These are phyloP conservation scores for Cryptococcus deneoformans DNA, from an alignment of 1,284 basidiomycete genomes.

Conservation along the genomic window DNA sequence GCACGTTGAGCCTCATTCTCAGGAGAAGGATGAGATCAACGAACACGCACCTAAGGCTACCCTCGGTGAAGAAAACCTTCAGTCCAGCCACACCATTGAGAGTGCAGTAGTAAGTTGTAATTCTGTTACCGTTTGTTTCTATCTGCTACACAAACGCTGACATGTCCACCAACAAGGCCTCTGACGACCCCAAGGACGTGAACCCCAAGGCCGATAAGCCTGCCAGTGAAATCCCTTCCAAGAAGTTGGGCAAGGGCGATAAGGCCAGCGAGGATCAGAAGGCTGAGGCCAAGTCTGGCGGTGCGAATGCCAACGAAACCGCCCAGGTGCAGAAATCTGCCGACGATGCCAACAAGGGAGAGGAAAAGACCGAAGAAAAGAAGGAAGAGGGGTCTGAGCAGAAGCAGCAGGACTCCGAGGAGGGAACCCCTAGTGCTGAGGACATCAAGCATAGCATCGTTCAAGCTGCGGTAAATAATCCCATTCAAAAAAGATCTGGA, in stretches of 20 bases:
- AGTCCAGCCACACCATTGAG: neutral
- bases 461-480: conserved; percentile 23
- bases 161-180: conserved; percentile 2
- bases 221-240: conserved; percentile 5
- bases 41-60: conserved; percentile 13
- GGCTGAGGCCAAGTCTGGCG: conserved; percentile 6
- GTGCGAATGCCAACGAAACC: conserved; percentile 10
- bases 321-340: conserved; percentile 1
- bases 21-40: conserved; percentile 9
- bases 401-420: conserved; percentile 3
- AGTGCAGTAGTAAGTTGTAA: conserved; percentile 4
- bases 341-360: neutral
- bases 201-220: conserved; percentile 3
- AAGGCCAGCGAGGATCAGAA: conserved; percentile 1
- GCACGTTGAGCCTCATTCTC: conserved; percentile 6
- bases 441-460: conserved; percentile 21
- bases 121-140: too few species aligned
- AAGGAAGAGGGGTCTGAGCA: conserved; percentile 5
- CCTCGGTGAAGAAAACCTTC: conserved; percentile 2
- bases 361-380: conserved; percentile 1
- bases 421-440: conserved; percentile 11
- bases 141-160: neutral
- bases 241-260: conserved; percentile 8
- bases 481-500: neutral
- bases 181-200: conserved; percentile 8